Evolutionary conservation across 495 filamentous ascomycete species (phyloP).

Genomic region (Neurospora tetraspora): DNA sequence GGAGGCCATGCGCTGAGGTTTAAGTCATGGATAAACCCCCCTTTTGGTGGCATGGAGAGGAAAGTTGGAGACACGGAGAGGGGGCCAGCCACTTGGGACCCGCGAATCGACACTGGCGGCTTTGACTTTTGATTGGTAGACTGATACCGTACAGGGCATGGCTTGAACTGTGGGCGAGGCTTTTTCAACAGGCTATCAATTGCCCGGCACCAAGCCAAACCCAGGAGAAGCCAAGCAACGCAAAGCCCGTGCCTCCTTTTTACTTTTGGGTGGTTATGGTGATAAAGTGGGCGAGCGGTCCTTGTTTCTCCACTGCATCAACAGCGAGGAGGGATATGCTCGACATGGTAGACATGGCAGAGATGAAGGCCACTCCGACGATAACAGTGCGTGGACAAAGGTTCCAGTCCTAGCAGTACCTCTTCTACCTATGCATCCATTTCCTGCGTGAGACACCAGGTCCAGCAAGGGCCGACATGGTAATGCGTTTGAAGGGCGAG

Average conservation of each 20-base stretch:
- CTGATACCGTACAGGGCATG: neutral
- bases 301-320: neutral
- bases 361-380: neutral
- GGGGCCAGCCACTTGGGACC: neutral
- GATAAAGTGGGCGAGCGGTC: neutral
- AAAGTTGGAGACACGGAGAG: neutral
- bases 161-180: neutral
- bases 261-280: neutral
- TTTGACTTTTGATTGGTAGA: neutral
- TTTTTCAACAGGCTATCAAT: neutral
- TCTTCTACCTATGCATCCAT: neutral
- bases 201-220: neutral
- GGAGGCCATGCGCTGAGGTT: neutral
- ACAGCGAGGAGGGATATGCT: neutral
- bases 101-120: neutral
- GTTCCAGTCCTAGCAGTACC: neutral
- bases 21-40: neutral
- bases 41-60: neutral
- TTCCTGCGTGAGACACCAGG: neutral
- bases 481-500: neutral
- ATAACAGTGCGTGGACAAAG: neutral
- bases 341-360: neutral
- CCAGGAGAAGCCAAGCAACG: neutral
- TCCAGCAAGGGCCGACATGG: neutral
- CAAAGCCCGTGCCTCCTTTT: neutral